Percentiles rank a stretch among this genome's conserved stretches.
These are phyloP conservation scores for Sphagnum contortum DNA, from an alignment of 225 moss, liverwort and hornwort genomes.

Conservation along the genomic window DNA sequence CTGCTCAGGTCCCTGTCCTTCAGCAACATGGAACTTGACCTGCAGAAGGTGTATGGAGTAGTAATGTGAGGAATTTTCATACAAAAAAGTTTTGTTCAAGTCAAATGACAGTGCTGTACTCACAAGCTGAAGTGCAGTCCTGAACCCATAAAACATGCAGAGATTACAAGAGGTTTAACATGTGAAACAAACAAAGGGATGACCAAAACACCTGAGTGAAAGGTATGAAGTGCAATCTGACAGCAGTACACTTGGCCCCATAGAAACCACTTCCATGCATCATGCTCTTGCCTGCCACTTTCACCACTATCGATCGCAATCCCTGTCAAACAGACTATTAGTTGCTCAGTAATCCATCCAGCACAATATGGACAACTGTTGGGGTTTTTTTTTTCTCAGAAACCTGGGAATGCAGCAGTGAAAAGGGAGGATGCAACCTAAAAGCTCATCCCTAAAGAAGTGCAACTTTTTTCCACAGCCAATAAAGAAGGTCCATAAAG, in stretches of 20 bases:
- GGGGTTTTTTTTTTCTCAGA: too few species aligned
- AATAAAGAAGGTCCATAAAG: background rate
- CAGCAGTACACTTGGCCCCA: slow-evolving; percentile 49
- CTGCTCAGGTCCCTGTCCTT: background rate
- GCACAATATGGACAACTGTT: background rate
- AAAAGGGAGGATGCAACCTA: too few species aligned
- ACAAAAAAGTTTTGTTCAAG: background rate
- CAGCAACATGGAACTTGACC: slow-evolving; percentile 6
- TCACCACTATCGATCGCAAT: slow-evolving; percentile 44
- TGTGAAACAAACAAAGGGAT: background rate
- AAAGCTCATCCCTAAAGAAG: background rate
- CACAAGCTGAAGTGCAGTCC: too few species aligned
- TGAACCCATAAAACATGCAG: background rate
- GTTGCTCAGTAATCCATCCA: background rate
- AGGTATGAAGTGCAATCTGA: slow-evolving; percentile 42
- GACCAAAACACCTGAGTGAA: slow-evolving; percentile 21
- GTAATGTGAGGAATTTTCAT: background rate
- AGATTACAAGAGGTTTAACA: background rate
- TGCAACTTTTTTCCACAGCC: background rate
- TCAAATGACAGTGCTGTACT: too few species aligned
- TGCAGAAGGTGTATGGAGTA: background rate
- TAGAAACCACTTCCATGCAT: slow-evolving; percentile 25
- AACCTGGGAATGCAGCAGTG: too few species aligned
- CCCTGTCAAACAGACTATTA: slow-evolving; percentile 17
- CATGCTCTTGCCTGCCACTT: slow-evolving; percentile 36